These are phyloP conservation scores for Vanrija pseudolonga DNA, from an alignment of 1,284 basidiomycete species.

Conservation along the genomic window DNA sequence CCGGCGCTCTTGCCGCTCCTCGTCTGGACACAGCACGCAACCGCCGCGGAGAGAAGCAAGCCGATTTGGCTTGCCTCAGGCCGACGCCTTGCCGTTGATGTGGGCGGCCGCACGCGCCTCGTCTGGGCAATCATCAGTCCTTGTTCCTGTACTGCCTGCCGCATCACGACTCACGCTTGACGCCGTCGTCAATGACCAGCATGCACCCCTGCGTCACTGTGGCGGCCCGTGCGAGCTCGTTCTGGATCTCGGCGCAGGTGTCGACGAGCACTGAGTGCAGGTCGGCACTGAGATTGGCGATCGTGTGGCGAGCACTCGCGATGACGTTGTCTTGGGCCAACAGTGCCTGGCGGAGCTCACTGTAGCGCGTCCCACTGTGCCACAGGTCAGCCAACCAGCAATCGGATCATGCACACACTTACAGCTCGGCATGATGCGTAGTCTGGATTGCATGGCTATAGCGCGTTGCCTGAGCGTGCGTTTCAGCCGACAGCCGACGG, in stretches of 20 bases:
- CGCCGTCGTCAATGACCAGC: not conserved
- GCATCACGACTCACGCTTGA: not conserved
- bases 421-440: slow-evolving; percentile 4
- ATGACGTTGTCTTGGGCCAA: slow-evolving; percentile 2
- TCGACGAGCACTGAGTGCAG: not conserved
- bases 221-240: not conserved
- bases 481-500: too few species aligned
- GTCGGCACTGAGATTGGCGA: not conserved
- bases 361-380: slow-evolving; percentile 3
- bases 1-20: not conserved
- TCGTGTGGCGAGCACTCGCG: not conserved
- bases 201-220: not conserved
- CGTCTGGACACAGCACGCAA: too few species aligned
- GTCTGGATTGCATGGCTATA: slow-evolving; percentile 4
- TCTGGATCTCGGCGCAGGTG: not conserved
- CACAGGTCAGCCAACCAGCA: not conserved
- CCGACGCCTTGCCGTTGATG: too few species aligned
- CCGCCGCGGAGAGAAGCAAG: not conserved
- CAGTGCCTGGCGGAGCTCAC: not conserved
- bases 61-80: not conserved
- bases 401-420: not conserved
- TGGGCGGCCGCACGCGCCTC: not conserved
- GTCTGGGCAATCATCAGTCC: not conserved
- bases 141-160: not conserved
- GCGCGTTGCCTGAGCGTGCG: too few species aligned